Conservation (phyloP, 352 stramenopile genomes). For the Phytophthora agathidicida region DNA sequence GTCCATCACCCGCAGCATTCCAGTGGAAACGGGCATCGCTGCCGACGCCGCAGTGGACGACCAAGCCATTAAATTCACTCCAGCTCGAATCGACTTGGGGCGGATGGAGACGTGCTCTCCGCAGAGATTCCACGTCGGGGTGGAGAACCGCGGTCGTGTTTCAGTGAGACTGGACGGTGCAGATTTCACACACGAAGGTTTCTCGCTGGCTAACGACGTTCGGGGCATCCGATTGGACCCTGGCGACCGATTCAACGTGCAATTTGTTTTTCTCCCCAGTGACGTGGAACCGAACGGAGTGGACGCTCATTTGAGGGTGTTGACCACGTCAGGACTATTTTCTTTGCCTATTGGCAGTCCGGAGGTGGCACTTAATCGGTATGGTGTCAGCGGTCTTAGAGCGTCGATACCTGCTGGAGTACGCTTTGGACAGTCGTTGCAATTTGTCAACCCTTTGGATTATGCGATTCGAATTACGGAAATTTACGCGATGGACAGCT, state of each 20-base stretch:
- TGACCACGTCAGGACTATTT: constrained; percentile 58
- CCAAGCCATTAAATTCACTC: constrained; percentile 46
- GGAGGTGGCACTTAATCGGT: constrained; percentile 34
- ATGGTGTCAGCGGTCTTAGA: constrained; percentile 33
- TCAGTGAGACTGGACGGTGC: constrained; percentile 42
- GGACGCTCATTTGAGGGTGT: constrained; percentile 40
- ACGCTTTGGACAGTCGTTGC: constrained; percentile 37
- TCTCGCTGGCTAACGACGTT: constrained; percentile 46
- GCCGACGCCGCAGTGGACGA: constrained; percentile 19
- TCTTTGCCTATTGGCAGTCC: constrained; percentile 39
- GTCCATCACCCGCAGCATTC: constrained; percentile 43
- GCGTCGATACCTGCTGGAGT: constrained; percentile 42
- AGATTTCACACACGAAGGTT: constrained; percentile 51
- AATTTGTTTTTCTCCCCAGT: constrained; percentile 46
- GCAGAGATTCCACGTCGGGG: constrained; percentile 32
- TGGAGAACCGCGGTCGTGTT: constrained; percentile 42
- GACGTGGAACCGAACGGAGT: constrained; percentile 29
- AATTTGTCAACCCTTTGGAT: constrained; percentile 51
- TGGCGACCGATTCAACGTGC: constrained; percentile 36
- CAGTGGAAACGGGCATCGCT: constrained; percentile 1
- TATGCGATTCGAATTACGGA: constrained; percentile 52
- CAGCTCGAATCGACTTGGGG: constrained; percentile 42
- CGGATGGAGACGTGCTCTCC: constrained; percentile 42
- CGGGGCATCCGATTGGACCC: constrained; percentile 43
- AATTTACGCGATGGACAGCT: constrained; percentile 46